Conservation (phyloP, 2,329 filamentous ascomycete species). For the Colletotrichum caudatum region DNA sequence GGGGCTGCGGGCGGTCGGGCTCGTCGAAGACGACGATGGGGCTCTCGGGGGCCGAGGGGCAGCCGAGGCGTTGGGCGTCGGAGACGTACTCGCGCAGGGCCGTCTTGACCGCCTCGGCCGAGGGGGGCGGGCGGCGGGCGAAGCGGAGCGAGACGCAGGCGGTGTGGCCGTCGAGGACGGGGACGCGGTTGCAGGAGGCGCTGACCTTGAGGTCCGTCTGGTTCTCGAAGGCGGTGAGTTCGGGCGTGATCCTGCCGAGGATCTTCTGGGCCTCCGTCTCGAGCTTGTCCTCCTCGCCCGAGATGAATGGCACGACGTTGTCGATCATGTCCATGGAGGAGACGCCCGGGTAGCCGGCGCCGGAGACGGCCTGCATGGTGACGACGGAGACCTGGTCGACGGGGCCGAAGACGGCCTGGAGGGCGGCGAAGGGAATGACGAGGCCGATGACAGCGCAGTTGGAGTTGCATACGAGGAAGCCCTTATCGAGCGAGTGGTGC, state of each 20-base stretch:
- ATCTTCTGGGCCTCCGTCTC: constrained; percentile 97
- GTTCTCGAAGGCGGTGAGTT: constrained; percentile 80
- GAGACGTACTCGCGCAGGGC: constrained; percentile 84
- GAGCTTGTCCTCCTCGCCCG: constrained; percentile 95
- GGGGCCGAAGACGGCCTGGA: constrained; percentile 87
- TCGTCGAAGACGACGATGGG: constrained; percentile 93
- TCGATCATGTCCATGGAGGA: constrained; percentile 96
- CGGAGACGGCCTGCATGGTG: constrained; percentile 94
- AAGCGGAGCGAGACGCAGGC: constrained; percentile 94
- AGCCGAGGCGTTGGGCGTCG: constrained; percentile 86
- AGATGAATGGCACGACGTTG: constrained; percentile 94
- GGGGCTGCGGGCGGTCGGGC: constrained; percentile 88
- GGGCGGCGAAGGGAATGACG: constrained; percentile 92
- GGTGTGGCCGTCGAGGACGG: constrained; percentile 95
- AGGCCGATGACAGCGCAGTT: constrained; percentile 98
- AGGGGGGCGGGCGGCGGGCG: constrained; percentile 78
- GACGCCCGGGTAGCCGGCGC: constrained; percentile 91
- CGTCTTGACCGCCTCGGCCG: constrained; percentile 79
- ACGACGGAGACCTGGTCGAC: constrained; percentile 83
- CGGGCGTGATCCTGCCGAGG: constrained; percentile 78
- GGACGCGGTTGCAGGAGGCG: constrained; percentile 91
- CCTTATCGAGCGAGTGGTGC: constrained; percentile 79
- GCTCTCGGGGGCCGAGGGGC: constrained; percentile 84
- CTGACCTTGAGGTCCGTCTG: constrained; percentile 81
- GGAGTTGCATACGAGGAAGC: constrained; percentile 96